phyloP scores from a whole-genome alignment of 2,329 filamentous ascomycete species.

The Dactylellina haptotyla region DNA sequence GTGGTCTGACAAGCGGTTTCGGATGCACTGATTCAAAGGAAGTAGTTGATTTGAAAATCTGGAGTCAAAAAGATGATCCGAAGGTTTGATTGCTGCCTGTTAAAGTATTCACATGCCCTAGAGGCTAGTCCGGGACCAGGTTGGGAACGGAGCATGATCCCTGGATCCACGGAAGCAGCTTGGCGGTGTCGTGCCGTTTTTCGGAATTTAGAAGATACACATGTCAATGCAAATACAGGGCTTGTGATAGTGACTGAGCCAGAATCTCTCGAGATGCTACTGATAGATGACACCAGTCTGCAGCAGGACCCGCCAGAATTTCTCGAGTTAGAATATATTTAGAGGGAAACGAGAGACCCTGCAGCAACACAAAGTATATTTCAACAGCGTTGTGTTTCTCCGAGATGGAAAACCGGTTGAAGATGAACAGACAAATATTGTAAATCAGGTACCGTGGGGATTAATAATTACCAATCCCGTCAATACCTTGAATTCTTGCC shows the following conservation, averaged over 20 bases:
- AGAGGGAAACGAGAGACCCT: constrained; percentile 19
- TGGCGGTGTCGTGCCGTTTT: constrained; percentile 52
- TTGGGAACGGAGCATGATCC: constrained; percentile 37
- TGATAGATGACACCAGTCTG: constrained; percentile 28
- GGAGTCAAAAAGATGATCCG: constrained; percentile 44
- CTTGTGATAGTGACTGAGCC: constrained; percentile 37
- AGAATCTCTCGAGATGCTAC: constrained; percentile 13
- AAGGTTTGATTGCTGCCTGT: constrained; percentile 48
- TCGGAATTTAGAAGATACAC: constrained; percentile 50
- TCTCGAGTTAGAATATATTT: constrained; percentile 28
- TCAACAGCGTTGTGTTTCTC: constrained; percentile 36
- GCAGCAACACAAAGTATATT: constrained; percentile 41
- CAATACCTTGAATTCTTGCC: constrained; percentile 20
- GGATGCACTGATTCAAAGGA: constrained; percentile 44
- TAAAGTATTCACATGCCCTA: constrained; percentile 46
- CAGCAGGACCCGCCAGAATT: constrained; percentile 3
- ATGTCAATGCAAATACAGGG: constrained; percentile 52
- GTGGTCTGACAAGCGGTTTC: constrained; percentile 51
- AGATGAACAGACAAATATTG: background rate
- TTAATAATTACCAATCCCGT: constrained; percentile 10
- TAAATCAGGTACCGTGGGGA: constrained; percentile 18
- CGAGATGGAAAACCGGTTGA: background rate
- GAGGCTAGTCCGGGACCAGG: constrained; percentile 12
- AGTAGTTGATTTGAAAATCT: constrained; percentile 35
- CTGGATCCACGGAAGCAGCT: constrained; percentile 42